phyloP scores from a whole-genome alignment of 2,329 filamentous ascomycete genomes.

The Ilyonectria sp. region DNA sequence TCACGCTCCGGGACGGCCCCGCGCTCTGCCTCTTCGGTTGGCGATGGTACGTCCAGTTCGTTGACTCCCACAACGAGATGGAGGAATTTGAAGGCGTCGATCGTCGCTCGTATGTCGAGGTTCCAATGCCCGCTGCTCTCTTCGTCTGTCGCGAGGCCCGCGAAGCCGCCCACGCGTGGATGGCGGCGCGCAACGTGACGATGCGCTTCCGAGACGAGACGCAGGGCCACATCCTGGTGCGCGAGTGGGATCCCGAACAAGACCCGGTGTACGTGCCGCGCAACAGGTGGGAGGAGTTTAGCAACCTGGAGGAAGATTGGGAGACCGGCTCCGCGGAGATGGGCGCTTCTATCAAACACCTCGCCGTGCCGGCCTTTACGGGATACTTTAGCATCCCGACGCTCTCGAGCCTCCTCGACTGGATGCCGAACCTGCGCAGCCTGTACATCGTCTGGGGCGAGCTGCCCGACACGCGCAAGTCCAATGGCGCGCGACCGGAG shows the following conservation, averaged over 20 bases:
- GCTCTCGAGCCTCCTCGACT: slow-evolving; percentile 31
- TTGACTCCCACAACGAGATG: slow-evolving; percentile 13
- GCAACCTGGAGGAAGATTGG: slow-evolving; percentile 2
- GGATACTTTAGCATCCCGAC: slow-evolving; percentile 44
- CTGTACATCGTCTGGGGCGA: slow-evolving; percentile 45
- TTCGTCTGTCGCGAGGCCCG: slow-evolving; percentile 45
- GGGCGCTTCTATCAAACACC: slow-evolving; percentile 32
- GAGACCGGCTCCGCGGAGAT: slow-evolving; percentile 14
- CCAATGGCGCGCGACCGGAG: not conserved
- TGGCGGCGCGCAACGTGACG: slow-evolving; percentile 14
- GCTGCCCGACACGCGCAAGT: slow-evolving; percentile 28
- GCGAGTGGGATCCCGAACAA: slow-evolving; percentile 31
- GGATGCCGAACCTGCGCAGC: slow-evolving; percentile 35
- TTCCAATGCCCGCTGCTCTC: slow-evolving; percentile 31
- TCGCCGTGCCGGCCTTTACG: slow-evolving; percentile 47
- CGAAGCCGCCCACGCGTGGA: slow-evolving; percentile 35
- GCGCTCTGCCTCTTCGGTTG: slow-evolving; percentile 39
- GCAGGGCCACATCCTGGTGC: slow-evolving; percentile 29
- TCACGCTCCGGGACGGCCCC: slow-evolving; percentile 33
- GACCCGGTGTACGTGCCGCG: slow-evolving; percentile 41
- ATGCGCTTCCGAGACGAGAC: slow-evolving; percentile 30
- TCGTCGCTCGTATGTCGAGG: slow-evolving; percentile 30
- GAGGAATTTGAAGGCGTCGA: slow-evolving; percentile 15
- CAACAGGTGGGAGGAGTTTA: slow-evolving; percentile 38
- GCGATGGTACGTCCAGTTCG: slow-evolving; percentile 32